phyloP scores from a whole-genome alignment of 2,329 filamentous ascomycete genomes.

The Sordariomycetes sp. region DNA sequence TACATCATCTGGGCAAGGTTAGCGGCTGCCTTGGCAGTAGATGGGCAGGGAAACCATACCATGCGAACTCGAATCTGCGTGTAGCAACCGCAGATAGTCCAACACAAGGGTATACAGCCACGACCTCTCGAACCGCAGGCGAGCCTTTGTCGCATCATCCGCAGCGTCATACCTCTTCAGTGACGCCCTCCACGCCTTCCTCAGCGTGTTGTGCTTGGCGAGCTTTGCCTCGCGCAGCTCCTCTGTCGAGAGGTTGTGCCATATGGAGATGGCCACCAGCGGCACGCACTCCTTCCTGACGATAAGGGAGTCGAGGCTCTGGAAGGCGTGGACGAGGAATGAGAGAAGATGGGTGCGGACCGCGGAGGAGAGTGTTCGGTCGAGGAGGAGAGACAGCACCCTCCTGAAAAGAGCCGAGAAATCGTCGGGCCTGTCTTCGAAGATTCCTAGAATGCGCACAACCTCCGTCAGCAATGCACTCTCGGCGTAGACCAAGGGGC shows the following conservation, averaged over 20 bases:
- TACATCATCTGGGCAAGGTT: conserved; percentile 45
- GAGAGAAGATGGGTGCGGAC: conserved; percentile 76
- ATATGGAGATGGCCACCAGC: conserved; percentile 86
- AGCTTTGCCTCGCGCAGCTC: conserved; percentile 62
- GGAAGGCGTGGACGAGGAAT: conserved; percentile 86
- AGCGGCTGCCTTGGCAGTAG: conserved; percentile 7
- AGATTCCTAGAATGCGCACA: conserved; percentile 45
- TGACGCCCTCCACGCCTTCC: conserved; percentile 84
- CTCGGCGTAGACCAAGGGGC: conserved; percentile 2
- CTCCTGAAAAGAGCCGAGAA: conserved; percentile 88
- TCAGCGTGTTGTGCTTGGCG: conserved; percentile 61
- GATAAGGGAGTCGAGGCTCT: conserved; percentile 79
- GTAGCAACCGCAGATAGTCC: conserved; percentile 69
- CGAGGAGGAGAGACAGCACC: conserved; percentile 75
- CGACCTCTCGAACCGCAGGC: conserved; percentile 79
- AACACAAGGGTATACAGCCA: conserved; percentile 85
- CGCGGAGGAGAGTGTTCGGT: conserved; percentile 51
- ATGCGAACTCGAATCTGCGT: conserved; percentile 39
- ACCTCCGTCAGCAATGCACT: background rate
- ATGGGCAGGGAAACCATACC: conserved; percentile 21
- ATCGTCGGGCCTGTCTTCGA: conserved; percentile 64
- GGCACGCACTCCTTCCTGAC: conserved; percentile 95
- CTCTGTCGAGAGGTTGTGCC: conserved; percentile 84
- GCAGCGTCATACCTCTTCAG: conserved; percentile 79
- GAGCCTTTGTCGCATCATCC: conserved; percentile 68